phyloP scores from a whole-genome alignment of 2,329 filamentous ascomycete species.

The Aspergillus ruber region DNA sequence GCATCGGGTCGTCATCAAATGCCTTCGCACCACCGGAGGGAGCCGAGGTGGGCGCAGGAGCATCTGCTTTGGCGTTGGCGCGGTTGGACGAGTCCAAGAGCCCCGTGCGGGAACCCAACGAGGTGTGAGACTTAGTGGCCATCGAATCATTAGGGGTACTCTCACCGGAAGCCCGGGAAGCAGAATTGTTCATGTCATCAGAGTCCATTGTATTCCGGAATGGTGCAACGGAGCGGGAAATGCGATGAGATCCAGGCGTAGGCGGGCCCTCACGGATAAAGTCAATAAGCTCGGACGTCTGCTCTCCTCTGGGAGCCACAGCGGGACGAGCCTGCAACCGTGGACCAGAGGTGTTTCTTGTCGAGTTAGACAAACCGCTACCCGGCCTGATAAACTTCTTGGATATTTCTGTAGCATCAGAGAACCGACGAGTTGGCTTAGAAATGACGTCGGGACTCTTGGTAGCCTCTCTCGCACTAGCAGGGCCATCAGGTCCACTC shows the following conservation, averaged over 20 bases:
- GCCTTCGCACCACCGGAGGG: constrained; percentile 12
- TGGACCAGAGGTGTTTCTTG: constrained; percentile 23
- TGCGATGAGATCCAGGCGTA: constrained; percentile 58
- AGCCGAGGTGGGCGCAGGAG: constrained; percentile 9
- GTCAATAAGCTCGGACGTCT: constrained; percentile 84
- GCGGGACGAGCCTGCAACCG: constrained; percentile 68
- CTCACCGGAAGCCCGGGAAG: constrained; percentile 32
- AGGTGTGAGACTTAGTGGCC: constrained; percentile 46
- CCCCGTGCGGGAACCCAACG: constrained; percentile 67
- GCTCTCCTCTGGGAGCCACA: constrained; percentile 54
- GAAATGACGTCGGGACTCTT: constrained; percentile 10
- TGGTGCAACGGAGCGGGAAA: constrained; percentile 74
- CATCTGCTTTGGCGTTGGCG: constrained; percentile 19
- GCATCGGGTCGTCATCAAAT: constrained; percentile 42
- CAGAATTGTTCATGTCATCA: constrained; percentile 53
- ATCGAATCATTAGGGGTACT: constrained; percentile 49
- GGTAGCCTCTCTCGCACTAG: constrained; percentile 6
- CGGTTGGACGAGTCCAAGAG: constrained; percentile 47
- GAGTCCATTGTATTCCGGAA: constrained; percentile 83
- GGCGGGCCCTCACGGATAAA: constrained; percentile 88
- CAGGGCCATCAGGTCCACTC: constrained; percentile 57
- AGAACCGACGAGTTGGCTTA: constrained; percentile 7
- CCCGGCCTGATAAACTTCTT: constrained; percentile 11
- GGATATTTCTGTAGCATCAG: constrained; percentile 12
- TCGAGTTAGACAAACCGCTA: constrained; percentile 10